Evolutionary conservation across 108 stramenopile genomes (phyloP), one percentile per base, ranked within the genome.

Genomic region (Nannochloropsis gaditana): DNA sequence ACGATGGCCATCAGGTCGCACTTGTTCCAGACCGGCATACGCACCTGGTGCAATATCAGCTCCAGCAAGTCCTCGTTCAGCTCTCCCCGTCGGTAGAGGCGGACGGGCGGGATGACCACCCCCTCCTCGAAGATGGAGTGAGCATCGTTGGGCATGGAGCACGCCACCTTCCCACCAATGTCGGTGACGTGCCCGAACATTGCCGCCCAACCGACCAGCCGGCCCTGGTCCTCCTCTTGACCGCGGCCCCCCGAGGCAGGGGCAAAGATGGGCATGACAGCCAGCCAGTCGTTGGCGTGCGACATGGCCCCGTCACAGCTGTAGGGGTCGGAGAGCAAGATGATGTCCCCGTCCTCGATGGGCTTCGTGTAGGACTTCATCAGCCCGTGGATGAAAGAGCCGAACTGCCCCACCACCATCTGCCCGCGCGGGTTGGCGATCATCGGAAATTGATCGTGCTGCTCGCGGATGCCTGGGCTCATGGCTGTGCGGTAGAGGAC

Each of bases 31-130:
- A 73, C n/a, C 59, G 59, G 59, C 59, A 73, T 73, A 15, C 59
- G 59, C 15, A 15, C 15, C 59, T 73, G 59, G 59, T 73, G 59
- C 59, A 73, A 73, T 2, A 73, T 73, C 59, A 73, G n/a, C 59
- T 73, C 59, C 59, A 73, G n/a, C 59, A 73, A 73, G n/a, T 73
- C 59, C 59, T 73, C 59, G n/a, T 73, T 73, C 59, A 73, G n/a
- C 8, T n/a, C 59, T n/a, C 59, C 59, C 59, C 59, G 59, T n/a
- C n/a, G 59, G n/a, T 73, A 73, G 19, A 73, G n/a, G 19, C 59
- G 59, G 19, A 73, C 59, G 2, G 59, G 59, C 19, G 59, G 59
- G 8, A 73, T 73, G n/a, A 73, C 59, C 8, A 73, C 59, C 59
- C 59, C 59, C 6, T 73, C 59, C 59, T 73, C 59, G 59, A n/a